phyloP scores from a whole-genome alignment of 176 grass and related monocot genomes.

The Paspalum vaginatum region DNA sequence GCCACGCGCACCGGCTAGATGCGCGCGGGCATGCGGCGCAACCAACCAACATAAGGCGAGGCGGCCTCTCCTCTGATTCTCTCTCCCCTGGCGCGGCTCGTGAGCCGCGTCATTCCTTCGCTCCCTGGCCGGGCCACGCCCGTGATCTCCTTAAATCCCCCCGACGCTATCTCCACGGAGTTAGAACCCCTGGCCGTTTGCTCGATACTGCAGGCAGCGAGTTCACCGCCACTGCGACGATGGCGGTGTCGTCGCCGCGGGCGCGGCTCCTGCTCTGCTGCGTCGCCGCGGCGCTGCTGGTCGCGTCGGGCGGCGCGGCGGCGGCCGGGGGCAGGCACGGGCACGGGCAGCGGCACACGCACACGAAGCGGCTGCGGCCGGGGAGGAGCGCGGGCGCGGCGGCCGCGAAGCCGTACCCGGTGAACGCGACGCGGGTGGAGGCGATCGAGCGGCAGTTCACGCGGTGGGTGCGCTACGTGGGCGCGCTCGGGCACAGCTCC shows the following conservation, averaged over 20 bases:
- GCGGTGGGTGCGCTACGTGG: slow-evolving; percentile 80
- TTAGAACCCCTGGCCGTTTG: not conserved
- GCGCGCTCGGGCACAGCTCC: slow-evolving; percentile 53
- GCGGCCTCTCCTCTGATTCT: not conserved
- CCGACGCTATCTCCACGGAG: not conserved
- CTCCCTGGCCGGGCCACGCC: not conserved
- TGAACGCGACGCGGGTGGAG: slow-evolving; percentile 61
- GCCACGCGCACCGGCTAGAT: slow-evolving; percentile 16
- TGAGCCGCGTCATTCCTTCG: slow-evolving; percentile 38
- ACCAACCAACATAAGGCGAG: slow-evolving; percentile 38
- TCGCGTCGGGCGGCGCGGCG: not conserved
- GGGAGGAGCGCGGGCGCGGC: not conserved
- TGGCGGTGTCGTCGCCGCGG: not conserved
- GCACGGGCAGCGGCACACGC: slow-evolving; percentile 23
- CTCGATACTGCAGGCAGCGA: not conserved
- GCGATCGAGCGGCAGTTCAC: slow-evolving; percentile 70
- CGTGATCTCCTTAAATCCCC: slow-evolving; percentile 51
- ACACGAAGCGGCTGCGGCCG: slow-evolving; percentile 59
- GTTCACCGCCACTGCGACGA: not conserved
- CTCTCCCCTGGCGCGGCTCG: slow-evolving; percentile 21
- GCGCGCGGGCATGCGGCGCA: slow-evolving; percentile 25
- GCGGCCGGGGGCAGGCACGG: not conserved
- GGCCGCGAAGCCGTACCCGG: slow-evolving; percentile 47
- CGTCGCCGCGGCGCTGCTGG: slow-evolving; percentile 16
- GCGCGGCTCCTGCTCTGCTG: not conserved